Conservation (phyloP, 108 stramenopile genomes). For the Aurantiochytrium sp. region DNA sequence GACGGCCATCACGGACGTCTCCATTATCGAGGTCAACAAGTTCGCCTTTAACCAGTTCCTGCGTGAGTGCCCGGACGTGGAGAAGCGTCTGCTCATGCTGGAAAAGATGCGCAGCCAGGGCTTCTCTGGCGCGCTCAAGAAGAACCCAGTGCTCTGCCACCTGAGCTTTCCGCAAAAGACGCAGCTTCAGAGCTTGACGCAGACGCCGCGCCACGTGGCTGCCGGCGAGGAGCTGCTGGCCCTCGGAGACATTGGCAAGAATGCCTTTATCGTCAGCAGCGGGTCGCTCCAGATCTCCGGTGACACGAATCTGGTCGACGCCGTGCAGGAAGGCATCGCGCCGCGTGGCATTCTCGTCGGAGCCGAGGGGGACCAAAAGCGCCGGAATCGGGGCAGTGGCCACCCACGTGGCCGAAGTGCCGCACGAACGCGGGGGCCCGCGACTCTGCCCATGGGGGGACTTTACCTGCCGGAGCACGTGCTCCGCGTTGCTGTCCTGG, state of each 20-base stretch:
- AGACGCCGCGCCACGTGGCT: not conserved
- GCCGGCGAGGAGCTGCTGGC: not conserved
- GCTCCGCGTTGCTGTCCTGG: not conserved
- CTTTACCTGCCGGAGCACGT: not conserved
- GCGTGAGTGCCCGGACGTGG: not conserved
- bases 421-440: not conserved
- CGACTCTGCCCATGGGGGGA: not conserved
- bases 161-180: slow-evolving; percentile 12
- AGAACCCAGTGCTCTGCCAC: slow-evolving; percentile 1
- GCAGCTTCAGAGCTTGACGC: not conserved
- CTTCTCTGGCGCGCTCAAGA: slow-evolving; percentile 18
- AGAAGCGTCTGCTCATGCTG: not conserved
- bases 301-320: no score
- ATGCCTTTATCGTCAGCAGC: not conserved
- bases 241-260: not conserved
- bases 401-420: not conserved
- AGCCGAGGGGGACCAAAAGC: no score
- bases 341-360: no score
- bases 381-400: not conserved
- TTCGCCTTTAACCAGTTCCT: slow-evolving; percentile 21
- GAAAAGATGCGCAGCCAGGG: not conserved
- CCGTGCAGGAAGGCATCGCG: no score
- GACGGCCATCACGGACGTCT: slow-evolving; percentile 4
- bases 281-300: no score
- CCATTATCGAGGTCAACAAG: not conserved